A percentile compares a stretch with the other conserved stretches of the same genome.
Conservation (phyloP, 1,139 yeast species). For the Nakaseomyces delphensis region DNA sequence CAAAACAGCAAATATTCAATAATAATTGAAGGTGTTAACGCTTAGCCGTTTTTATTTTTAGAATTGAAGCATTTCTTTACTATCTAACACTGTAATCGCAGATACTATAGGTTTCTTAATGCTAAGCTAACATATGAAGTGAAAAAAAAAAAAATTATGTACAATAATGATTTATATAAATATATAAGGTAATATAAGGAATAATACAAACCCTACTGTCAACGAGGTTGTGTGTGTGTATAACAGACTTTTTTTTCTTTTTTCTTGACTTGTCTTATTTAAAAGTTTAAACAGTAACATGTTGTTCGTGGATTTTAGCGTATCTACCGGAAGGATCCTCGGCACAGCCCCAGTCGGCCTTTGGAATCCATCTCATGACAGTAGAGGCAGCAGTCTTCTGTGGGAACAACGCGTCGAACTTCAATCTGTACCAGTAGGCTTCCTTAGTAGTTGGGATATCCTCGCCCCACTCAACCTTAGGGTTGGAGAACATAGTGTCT, state of each 20-base stretch:
- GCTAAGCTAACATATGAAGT: too few species aligned
- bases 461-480: constrained; percentile 92
- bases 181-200: not conserved
- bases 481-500: constrained; percentile 82
- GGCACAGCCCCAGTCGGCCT: constrained; percentile 99
- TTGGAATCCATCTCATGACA: constrained; percentile 99
- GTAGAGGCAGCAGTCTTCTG: constrained; percentile 88
- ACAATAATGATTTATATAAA: not conserved
- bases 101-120: too few species aligned
- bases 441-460: constrained; percentile 96
- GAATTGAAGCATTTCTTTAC: too few species aligned
- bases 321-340: constrained; percentile 98
- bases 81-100: too few species aligned
- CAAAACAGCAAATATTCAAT: not conserved
- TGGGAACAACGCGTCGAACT: constrained; percentile 88
- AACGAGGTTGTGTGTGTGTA: too few species aligned
- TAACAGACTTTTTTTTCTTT: not conserved
- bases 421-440: constrained; percentile 97
- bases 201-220: too few species aligned
- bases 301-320: constrained; percentile 77
- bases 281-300: constrained; percentile 31
- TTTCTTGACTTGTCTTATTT: not conserved
- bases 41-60: too few species aligned
- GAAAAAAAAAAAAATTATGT: not conserved
- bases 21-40: too few species aligned